These are phyloP conservation scores for Candida insectalens DNA, from an alignment of 805 yeast species.

Conservation along the genomic window DNA sequence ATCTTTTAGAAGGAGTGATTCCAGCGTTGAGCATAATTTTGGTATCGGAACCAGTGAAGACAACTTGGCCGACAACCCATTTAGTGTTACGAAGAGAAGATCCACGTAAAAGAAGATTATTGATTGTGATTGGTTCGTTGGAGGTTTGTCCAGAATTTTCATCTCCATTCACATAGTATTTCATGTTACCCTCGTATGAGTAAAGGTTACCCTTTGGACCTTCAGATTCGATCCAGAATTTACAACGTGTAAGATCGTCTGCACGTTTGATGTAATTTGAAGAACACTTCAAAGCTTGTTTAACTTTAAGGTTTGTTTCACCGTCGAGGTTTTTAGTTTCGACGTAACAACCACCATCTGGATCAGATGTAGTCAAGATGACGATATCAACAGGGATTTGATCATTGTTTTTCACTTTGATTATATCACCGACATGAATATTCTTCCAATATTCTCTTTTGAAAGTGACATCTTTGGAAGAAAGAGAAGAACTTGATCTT, in stretches of 20 bases:
- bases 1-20: constrained; percentile 66
- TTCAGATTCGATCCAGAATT: constrained; percentile 69
- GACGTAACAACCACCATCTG: constrained; percentile 58
- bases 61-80: constrained; percentile 73
- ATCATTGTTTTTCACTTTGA: constrained; percentile 59
- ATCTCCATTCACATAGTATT: constrained; percentile 31
- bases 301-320: constrained; percentile 67
- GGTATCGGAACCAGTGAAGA: constrained; percentile 71
- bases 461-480: constrained; percentile 19
- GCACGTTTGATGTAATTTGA: constrained; percentile 25
- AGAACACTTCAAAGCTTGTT: constrained; percentile 61
- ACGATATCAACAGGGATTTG: constrained; percentile 73
- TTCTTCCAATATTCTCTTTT: constrained; percentile 57
- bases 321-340: constrained; percentile 83
- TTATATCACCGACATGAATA: constrained; percentile 64
- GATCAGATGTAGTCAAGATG: constrained; percentile 57
- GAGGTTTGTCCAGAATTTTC: constrained; percentile 24
- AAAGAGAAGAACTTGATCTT: constrained; percentile 7
- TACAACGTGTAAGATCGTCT: constrained; percentile 38
- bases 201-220: constrained; percentile 77
- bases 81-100: constrained; percentile 71
- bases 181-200: constrained; percentile 64
- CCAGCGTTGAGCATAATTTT: constrained; percentile 79
- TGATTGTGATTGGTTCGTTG: constrained; percentile 60
- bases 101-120: constrained; percentile 65